A percentile compares a stretch with the other conserved stretches of the same genome.
Conservation (phyloP, 164 flowering plant species). For the Aristolochia californica region DNA sequence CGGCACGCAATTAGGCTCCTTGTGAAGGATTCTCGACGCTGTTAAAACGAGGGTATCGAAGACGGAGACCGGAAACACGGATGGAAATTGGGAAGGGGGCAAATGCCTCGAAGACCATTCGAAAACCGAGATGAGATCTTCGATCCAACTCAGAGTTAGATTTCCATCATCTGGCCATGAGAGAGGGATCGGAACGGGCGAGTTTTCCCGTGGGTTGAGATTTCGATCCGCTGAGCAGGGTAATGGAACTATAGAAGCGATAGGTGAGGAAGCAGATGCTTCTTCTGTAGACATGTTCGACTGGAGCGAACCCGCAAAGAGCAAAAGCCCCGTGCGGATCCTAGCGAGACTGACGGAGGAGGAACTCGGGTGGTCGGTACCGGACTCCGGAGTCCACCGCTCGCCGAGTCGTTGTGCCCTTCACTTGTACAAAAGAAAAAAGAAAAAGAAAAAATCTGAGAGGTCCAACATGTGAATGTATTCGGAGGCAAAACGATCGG, state of each 20-base stretch:
- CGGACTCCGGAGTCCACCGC: too few species aligned
- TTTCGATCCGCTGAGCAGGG: not conserved
- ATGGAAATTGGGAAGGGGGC: constrained; percentile 47
- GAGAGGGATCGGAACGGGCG: constrained; percentile 31
- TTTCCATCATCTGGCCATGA: constrained; percentile 55
- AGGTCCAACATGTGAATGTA: too few species aligned
- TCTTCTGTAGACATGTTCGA: not conserved
- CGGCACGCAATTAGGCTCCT: constrained; percentile 71
- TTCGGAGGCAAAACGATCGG: too few species aligned
- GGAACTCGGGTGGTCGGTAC: too few species aligned
- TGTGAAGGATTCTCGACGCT: constrained; percentile 80
- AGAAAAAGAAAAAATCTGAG: too few species aligned
- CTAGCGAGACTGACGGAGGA: too few species aligned
- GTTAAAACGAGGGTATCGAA: constrained; percentile 53
- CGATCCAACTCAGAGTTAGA: constrained; percentile 54
- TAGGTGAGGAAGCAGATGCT: not conserved
- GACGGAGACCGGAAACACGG: constrained; percentile 57
- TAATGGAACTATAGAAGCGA: not conserved
- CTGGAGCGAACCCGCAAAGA: not conserved
- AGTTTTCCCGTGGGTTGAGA: constrained; percentile 1
- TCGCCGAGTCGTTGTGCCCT: too few species aligned
- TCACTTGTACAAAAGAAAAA: too few species aligned
- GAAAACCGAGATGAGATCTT: constrained; percentile 35
- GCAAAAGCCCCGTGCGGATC: too few species aligned
- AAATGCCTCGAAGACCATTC: constrained; percentile 70